A percentile compares a stretch with the other conserved stretches of the same genome.
These are phyloP conservation scores for Neofusicoccum laricinum DNA, from an alignment of 2,329 filamentous ascomycete species.

Conservation along the genomic window DNA sequence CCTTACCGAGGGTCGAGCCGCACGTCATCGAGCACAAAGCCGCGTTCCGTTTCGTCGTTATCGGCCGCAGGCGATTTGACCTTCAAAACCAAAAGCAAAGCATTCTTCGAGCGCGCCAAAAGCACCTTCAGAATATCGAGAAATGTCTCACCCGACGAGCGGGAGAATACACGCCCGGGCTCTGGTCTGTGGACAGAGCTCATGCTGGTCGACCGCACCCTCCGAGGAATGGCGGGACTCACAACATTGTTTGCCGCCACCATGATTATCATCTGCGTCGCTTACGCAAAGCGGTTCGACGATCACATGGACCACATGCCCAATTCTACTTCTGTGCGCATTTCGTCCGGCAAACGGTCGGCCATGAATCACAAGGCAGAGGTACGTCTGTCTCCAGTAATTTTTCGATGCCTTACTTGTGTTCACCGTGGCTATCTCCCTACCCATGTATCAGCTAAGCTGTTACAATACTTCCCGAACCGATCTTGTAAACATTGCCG, in stretches of 20 bases:
- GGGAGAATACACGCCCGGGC: constrained; percentile 10
- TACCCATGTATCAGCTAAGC: too few species aligned
- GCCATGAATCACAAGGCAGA: constrained; percentile 2
- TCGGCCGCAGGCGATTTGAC: neutral
- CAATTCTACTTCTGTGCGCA: constrained; percentile 1
- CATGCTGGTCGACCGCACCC: constrained; percentile 28
- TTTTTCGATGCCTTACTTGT: neutral
- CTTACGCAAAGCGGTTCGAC: neutral
- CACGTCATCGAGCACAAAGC: neutral
- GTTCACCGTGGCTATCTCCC: neutral
- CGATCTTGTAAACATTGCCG: too few species aligned
- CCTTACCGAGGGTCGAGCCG: neutral
- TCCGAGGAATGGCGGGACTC: constrained; percentile 26
- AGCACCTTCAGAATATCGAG: constrained; percentile 2
- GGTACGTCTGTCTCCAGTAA: neutral
- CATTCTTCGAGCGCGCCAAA: neutral
- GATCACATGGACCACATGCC: neutral
- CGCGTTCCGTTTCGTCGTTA: neutral
- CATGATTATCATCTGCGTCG: constrained; percentile 19
- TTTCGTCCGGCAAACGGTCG: neutral
- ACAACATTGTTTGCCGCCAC: constrained; percentile 20
- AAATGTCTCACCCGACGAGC: neutral
- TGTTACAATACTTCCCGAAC: too few species aligned
- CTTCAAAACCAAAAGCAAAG: neutral
- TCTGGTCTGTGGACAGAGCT: constrained; percentile 29